Percentiles rank a stretch among this genome's conserved stretches.
phyloP scores from a whole-genome alignment of 176 grass and related monocot species.

The Eleusine coracana region DNA sequence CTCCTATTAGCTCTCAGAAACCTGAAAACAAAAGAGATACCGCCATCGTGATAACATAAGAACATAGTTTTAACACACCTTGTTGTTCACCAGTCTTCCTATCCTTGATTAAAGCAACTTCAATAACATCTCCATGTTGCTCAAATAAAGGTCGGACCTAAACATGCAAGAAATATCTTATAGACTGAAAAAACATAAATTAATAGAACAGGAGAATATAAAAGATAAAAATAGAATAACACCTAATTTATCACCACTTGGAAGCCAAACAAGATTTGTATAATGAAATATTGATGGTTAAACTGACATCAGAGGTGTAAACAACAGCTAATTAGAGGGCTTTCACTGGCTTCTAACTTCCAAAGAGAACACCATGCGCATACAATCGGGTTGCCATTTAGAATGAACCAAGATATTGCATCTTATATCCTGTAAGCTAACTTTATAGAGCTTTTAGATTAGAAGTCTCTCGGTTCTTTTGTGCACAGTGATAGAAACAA shows the following conservation, averaged over 20 bases:
- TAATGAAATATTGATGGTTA: background rate
- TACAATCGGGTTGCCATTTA: background rate
- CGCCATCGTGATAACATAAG: conserved; percentile 46
- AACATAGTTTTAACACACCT: conserved; percentile 63
- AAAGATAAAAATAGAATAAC: conserved; percentile 13
- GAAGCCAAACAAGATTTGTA: conserved; percentile 22
- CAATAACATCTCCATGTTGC: conserved; percentile 94
- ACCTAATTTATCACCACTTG: conserved; percentile 12
- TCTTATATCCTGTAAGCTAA: background rate
- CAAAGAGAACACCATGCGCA: background rate
- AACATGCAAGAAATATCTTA: conserved; percentile 30
- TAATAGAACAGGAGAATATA: background rate
- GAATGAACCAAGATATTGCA: background rate
- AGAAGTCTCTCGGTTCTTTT: background rate
- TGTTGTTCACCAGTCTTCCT: conserved; percentile 94
- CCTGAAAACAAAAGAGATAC: conserved; percentile 83
- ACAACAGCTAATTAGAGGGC: conserved; percentile 7
- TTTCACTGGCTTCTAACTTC: conserved; percentile 1
- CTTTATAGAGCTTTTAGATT: background rate
- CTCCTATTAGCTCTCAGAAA: conserved; percentile 71
- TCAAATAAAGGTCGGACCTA: conserved; percentile 95
- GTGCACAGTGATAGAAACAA: conserved; percentile 18
- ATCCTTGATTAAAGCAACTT: conserved; percentile 99
- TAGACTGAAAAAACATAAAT: background rate
- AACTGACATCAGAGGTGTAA: background rate